A percentile compares a stretch with the other conserved stretches of the same genome.
Conservation (phyloP, 257 asterid genomes). For the Haberlea rhodopensis region DNA sequence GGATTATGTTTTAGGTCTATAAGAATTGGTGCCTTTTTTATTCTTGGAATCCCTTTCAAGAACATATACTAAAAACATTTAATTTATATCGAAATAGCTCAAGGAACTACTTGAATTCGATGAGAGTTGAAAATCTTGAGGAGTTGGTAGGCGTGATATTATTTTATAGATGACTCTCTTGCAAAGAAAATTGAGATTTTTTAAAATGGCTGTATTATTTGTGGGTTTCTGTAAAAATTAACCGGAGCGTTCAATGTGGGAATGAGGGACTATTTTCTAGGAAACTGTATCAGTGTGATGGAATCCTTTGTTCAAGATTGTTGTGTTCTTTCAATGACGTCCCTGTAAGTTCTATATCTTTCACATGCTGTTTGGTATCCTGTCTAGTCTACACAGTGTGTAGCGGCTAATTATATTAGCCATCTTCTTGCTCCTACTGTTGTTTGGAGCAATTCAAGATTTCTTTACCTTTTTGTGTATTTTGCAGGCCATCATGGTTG, state of each 20-base stretch:
- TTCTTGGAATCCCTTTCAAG: too few species aligned
- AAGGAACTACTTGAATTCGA: too few species aligned
- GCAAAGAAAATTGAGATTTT: background rate
- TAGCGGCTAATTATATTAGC: too few species aligned
- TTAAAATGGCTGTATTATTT: background rate
- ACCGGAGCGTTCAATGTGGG: background rate
- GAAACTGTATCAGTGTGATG: background rate
- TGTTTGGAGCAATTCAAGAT: slow-evolving; percentile 19
- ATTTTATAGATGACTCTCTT: too few species aligned
- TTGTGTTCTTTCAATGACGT: background rate
- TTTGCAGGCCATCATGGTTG: slow-evolving; percentile 85
- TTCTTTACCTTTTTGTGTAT: slow-evolving; percentile 14
- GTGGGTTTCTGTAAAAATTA: slow-evolving; percentile 11
- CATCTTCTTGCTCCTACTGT: background rate
- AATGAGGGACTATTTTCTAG: background rate
- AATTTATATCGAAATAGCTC: too few species aligned
- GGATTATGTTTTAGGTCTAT: too few species aligned
- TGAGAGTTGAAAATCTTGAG: background rate
- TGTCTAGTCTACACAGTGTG: background rate
- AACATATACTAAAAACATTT: too few species aligned
- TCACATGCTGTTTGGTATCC: background rate
- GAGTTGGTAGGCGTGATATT: background rate
- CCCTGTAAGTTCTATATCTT: background rate
- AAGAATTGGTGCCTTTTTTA: too few species aligned
- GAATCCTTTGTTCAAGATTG: background rate